Evolutionary conservation across 306 rosid species (phyloP), one percentile per base, ranked within the genome.

Genomic region (Calophaca sinica): DNA sequence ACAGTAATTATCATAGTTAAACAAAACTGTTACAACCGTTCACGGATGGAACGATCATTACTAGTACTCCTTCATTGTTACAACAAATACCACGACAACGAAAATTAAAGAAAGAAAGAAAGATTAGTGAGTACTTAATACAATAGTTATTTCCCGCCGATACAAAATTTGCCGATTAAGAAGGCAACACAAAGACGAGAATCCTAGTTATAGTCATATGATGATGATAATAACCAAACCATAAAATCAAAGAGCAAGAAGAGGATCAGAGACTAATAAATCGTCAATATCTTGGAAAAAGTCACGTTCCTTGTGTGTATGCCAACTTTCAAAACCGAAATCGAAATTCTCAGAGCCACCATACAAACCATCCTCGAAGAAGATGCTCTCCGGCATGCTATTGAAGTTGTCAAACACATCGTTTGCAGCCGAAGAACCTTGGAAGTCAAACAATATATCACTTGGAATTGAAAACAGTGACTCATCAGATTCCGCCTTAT

Each of bases 231-330:
- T 10, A 26, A 62, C 5, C 14, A 50, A 39, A 7, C 31, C 64
- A 29, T 12, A 14, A 15, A 59, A 11, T 86, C 81, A 91, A 7
- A 87, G 88, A 45, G 96, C 91, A 6, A 92, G 44, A 14, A 86
- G 84, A 20, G 92, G 80, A 75, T 92, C 98, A 2, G 89, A 77
- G 38, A 76, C 78, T 72, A 96, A 92, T 4, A 96, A 68, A 75
- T 96, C 99, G 13, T 88, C 91, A 80, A 96, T 89, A 32, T 96
- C 99, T 84, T 92, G 97, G 13, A 92, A 92, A 62, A 76, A 74
- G 50, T 96, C 98, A 39, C 85, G 93, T 31, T 86, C 90, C 15
- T 48, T 52, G 0, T 49, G 38, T 5, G 44, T 26, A 36, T 51
- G 79, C 80, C 80, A 84, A 9, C 44, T 76, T 2, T 83, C 50